A percentile compares a stretch with the other conserved stretches of the same genome.
Conservation (phyloP, 2,329 filamentous ascomycete species). For the Monilinia fructicola region DNA sequence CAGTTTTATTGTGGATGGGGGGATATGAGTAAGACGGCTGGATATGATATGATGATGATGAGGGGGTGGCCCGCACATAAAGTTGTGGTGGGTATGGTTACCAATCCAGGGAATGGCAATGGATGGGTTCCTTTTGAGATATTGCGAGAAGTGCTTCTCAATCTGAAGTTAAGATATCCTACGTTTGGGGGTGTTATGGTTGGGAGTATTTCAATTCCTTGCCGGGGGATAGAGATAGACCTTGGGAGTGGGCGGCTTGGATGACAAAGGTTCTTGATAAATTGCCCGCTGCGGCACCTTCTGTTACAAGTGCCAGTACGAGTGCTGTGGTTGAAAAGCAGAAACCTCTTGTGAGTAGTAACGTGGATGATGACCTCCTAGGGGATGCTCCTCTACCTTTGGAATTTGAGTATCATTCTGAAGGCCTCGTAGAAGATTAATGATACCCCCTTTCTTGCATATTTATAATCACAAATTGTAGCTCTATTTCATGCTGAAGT, state of each 20-base stretch:
- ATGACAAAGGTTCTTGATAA: slow-evolving; percentile 46
- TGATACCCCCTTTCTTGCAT: slow-evolving; percentile 3
- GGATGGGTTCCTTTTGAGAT: slow-evolving; percentile 62
- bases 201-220: slow-evolving; percentile 93
- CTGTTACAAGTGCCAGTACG: not conserved
- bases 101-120: slow-evolving; percentile 71
- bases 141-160: slow-evolving; percentile 56
- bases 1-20: slow-evolving; percentile 91
- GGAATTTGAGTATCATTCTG: slow-evolving; percentile 31
- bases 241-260: slow-evolving; percentile 76
- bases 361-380: slow-evolving; percentile 22
- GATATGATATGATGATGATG: slow-evolving; percentile 54
- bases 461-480: not conserved
- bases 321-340: not conserved
- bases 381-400: slow-evolving; percentile 28
- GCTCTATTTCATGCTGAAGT: not conserved
- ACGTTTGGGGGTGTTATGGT: slow-evolving; percentile 83
- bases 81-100: slow-evolving; percentile 79
- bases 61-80: slow-evolving; percentile 71
- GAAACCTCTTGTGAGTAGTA: not conserved
- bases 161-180: slow-evolving; percentile 59
- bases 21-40: slow-evolving; percentile 42
- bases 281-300: not conserved
- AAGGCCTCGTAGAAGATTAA: slow-evolving; percentile 27
- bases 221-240: slow-evolving; percentile 60